Percentiles rank a stretch among this genome's conserved stretches.
Evolutionary conservation across 352 stramenopile species (phyloP).

Genomic region (Phytophthora megakarya): DNA sequence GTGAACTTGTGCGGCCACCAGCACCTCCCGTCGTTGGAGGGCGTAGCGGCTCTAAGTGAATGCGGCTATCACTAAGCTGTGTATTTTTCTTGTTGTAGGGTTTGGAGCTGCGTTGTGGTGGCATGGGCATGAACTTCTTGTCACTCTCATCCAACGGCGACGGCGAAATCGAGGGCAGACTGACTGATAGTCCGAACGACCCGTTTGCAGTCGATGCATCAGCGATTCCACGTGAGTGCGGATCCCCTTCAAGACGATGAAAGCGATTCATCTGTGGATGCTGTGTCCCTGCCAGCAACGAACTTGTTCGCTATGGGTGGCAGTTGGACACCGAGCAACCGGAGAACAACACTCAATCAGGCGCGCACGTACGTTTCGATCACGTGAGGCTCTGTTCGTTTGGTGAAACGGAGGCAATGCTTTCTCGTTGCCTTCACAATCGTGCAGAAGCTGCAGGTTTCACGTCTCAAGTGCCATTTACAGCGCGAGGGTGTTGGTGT

Average conservation of each 20-base stretch:
- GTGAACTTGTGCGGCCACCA: slow-evolving; percentile 20
- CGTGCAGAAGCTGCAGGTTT: slow-evolving; percentile 17
- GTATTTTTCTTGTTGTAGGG: slow-evolving; percentile 59
- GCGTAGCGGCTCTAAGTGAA: slow-evolving; percentile 67
- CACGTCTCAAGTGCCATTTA: slow-evolving; percentile 24
- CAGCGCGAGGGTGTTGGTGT: slow-evolving; percentile 18
- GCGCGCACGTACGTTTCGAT: slow-evolving; percentile 25
- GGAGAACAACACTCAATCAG: slow-evolving; percentile 5
- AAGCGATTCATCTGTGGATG: slow-evolving; percentile 22
- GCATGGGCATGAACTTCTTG: slow-evolving; percentile 52
- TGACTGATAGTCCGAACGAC: slow-evolving; percentile 30
- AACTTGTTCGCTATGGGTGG: neutral
- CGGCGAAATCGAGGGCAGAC: slow-evolving; percentile 58
- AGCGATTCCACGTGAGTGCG: neutral
- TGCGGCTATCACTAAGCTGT: slow-evolving; percentile 54
- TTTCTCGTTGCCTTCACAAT: slow-evolving; percentile 16
- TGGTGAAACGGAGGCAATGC: slow-evolving; percentile 30
- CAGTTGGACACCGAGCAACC: slow-evolving; percentile 10
- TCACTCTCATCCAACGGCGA: slow-evolving; percentile 23
- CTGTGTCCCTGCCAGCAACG: neutral
- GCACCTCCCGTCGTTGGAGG: slow-evolving; percentile 36
- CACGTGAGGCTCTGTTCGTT: neutral
- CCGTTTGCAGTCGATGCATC: slow-evolving; percentile 5
- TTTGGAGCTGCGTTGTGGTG: slow-evolving; percentile 53
- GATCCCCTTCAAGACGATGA: slow-evolving; percentile 20